phyloP scores from a whole-genome alignment of 2,329 filamentous ascomycete species.

The Aspergillus amoenus region DNA sequence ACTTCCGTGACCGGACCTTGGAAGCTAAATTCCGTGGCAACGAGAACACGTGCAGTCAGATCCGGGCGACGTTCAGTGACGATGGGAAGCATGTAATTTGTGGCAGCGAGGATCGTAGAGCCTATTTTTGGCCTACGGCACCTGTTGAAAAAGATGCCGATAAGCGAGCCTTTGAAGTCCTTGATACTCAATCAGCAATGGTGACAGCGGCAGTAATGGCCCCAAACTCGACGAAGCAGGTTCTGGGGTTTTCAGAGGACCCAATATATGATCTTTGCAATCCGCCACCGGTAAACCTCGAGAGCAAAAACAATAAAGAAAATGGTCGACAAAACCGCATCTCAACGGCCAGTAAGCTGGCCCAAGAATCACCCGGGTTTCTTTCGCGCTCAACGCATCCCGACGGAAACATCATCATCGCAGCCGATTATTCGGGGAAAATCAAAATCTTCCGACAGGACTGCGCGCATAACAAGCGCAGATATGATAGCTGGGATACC shows the following conservation, averaged over 20 bases:
- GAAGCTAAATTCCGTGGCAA: slow-evolving; percentile 91
- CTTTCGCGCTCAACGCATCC: slow-evolving; percentile 71
- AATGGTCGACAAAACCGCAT: slow-evolving; percentile 19
- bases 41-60: slow-evolving; percentile 86
- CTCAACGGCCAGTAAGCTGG: slow-evolving; percentile 41
- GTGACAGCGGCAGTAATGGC: slow-evolving; percentile 89
- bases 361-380: slow-evolving; percentile 74
- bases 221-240: slow-evolving; percentile 71
- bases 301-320: slow-evolving; percentile 56
- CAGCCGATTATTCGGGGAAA: slow-evolving; percentile 79
- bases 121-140: slow-evolving; percentile 83
- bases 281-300: slow-evolving; percentile 80
- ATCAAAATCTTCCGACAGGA: slow-evolving; percentile 97
- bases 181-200: slow-evolving; percentile 84
- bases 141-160: slow-evolving; percentile 67
- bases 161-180: slow-evolving; percentile 80
- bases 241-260: slow-evolving; percentile 79
- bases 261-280: slow-evolving; percentile 97
- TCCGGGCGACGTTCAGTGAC: slow-evolving; percentile 84
- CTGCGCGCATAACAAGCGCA: slow-evolving; percentile 78
- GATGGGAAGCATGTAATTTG: slow-evolving; percentile 84
- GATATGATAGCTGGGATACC: slow-evolving; percentile 74
- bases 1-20: slow-evolving; percentile 76
- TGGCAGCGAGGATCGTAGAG: slow-evolving; percentile 85
- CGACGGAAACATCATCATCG: slow-evolving; percentile 87